Conservation (phyloP, 176 grass and related monocot species). For the Musa troglodytarum region DNA sequence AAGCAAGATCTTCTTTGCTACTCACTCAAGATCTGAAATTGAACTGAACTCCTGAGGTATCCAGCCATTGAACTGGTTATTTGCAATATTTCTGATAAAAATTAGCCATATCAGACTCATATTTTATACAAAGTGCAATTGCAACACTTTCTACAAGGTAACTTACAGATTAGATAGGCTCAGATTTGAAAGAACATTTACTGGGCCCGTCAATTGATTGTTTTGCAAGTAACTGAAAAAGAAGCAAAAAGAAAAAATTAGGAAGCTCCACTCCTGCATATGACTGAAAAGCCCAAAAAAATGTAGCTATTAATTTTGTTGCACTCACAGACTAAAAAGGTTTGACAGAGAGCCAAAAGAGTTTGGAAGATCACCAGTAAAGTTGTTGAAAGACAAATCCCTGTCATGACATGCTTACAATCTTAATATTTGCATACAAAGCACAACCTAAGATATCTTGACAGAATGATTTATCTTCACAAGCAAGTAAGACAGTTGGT, state of each 20-base stretch:
- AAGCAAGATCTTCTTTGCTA: not conserved
- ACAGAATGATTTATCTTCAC: conserved; percentile 3
- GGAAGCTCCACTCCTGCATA: not conserved
- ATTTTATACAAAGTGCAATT: conserved; percentile 13
- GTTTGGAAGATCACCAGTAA: conserved; percentile 57
- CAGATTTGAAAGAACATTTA: conserved; percentile 66
- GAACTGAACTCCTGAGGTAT: conserved; percentile 69
- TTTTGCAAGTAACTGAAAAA: conserved; percentile 74
- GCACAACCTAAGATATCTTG: not conserved
- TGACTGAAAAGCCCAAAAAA: not conserved
- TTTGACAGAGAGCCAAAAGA: conserved; percentile 66
- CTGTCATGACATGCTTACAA: conserved; percentile 25
- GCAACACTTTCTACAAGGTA: conserved; percentile 13
- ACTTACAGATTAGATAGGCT: conserved; percentile 77
- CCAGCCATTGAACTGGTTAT: conserved; percentile 84
- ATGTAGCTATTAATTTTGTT: not conserved
- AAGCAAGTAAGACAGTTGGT: not conserved
- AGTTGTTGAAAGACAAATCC: conserved; percentile 81
- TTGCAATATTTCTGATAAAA: conserved; percentile 64
- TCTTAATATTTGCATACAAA: conserved; percentile 4
- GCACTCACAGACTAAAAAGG: conserved; percentile 67
- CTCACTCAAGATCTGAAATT: conserved; percentile 64
- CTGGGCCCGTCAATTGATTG: conserved; percentile 79
- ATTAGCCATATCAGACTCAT: conserved; percentile 9
- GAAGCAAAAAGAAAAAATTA: conserved; percentile 12